Evolutionary conservation across 768 basidiomycete genomes (phyloP).

Genomic region (Butyriboletus loyo): DNA sequence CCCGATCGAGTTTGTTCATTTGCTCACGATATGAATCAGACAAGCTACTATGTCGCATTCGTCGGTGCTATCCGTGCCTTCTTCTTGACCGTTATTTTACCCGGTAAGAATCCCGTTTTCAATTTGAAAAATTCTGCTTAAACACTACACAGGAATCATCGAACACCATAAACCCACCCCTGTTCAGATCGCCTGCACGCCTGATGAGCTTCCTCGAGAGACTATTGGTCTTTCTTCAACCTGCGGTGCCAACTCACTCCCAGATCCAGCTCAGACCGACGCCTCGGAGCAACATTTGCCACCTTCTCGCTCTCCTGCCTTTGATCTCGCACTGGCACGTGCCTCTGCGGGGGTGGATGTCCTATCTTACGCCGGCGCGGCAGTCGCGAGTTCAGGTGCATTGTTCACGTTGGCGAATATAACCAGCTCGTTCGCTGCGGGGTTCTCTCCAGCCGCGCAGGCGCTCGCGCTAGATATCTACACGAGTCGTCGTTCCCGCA

Average conservation of each 20-base stretch:
- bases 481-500: slow-evolving; percentile 42
- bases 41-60: slow-evolving; percentile 71
- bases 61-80: slow-evolving; percentile 52
- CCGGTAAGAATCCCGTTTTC: slow-evolving; percentile 45
- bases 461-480: slow-evolving; percentile 72
- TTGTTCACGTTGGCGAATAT: slow-evolving; percentile 52
- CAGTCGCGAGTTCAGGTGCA: slow-evolving; percentile 41
- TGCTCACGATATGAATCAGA: slow-evolving; percentile 33
- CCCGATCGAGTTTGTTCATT: not conserved
- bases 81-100: slow-evolving; percentile 55
- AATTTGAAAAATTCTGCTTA: not conserved
- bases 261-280: not conserved
- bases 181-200: slow-evolving; percentile 11
- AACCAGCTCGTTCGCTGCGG: slow-evolving; percentile 56
- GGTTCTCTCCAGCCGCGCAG: slow-evolving; percentile 64
- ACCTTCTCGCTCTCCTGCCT: slow-evolving; percentile 39
- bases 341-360: slow-evolving; percentile 58
- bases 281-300: not conserved
- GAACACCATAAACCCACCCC: slow-evolving; percentile 48
- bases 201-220: slow-evolving; percentile 18
- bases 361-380: slow-evolving; percentile 48
- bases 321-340: slow-evolving; percentile 72
- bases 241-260: not conserved
- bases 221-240: not conserved
- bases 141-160: slow-evolving; percentile 45